Evolutionary conservation across 2,329 filamentous ascomycete species (phyloP).

Genomic region (Aspergillus sp.): DNA sequence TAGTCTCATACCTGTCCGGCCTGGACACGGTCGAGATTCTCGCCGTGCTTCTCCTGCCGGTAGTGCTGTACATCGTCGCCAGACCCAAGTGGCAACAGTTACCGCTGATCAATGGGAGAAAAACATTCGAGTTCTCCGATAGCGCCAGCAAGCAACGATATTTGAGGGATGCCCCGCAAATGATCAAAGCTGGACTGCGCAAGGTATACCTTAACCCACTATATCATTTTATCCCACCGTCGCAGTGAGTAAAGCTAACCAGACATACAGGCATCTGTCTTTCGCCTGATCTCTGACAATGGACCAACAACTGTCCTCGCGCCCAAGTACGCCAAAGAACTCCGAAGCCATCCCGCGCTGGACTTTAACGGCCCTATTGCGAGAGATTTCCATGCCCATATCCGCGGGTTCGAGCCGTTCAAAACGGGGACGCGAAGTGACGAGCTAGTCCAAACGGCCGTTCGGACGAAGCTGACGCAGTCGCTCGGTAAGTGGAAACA

Average conservation of each 20-base stretch:
- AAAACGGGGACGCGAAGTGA: constrained; percentile 9
- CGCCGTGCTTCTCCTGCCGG: background rate
- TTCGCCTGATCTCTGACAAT: no score
- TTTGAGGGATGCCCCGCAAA: background rate
- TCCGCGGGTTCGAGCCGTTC: constrained; percentile 22
- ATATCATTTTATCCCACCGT: no score
- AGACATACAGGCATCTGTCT: no score
- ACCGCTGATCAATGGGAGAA: background rate
- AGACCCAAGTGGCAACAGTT: background rate
- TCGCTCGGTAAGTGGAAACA: constrained; percentile 14
- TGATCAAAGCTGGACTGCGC: background rate
- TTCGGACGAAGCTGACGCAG: constrained; percentile 24
- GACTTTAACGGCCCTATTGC: constrained; percentile 16
- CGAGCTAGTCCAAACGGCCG: constrained; percentile 18
- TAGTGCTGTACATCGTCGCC: background rate
- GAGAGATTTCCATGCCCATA: constrained; percentile 18
- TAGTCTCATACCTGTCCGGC: no score
- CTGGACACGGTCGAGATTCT: background rate
- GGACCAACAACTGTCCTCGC: constrained; percentile 9
- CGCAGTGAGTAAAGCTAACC: no score
- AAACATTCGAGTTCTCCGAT: background rate
- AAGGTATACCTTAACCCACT: background rate
- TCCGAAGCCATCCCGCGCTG: constrained; percentile 18
- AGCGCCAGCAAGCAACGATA: background rate
- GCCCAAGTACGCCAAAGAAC: constrained; percentile 22